Evolutionary conservation across 2,329 filamentous ascomycete genomes (phyloP), one percentile per base, ranked within the genome.

Genomic region (Diplodia corticola): DNA sequence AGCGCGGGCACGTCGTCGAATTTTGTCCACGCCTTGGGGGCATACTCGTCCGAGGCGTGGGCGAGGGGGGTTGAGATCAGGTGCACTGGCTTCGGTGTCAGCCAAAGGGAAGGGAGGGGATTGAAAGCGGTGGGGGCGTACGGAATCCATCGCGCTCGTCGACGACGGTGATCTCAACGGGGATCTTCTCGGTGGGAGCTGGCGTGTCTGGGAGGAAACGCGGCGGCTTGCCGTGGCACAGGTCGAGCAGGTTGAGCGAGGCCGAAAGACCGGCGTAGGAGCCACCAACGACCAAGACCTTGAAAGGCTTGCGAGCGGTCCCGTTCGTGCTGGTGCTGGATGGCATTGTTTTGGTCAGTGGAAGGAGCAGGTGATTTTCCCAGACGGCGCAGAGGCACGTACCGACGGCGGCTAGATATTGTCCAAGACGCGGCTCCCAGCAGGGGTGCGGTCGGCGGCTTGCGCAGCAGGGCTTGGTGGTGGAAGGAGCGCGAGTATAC

Each of bases 111-210:
- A 80, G 10, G 86, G 82, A 13, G 84, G 79, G 2, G 7, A n/a
- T n/a, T 53, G 24, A 1, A 28, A 26, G 4, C 12, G 1, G 2
- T 9, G 84, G 20, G 93, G 30, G 69, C 88, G 71, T 81, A 93
- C 90, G 92, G 75, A 87, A 93, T n/a, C 91, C 91, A 81, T 93
- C 91, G n/a, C 89, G 82, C 75, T 93, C 89, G 72, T 93, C 90
- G 22, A 91, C 87, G 20, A 93, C 83, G 28, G 89, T 92, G 59
- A 93, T 88, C 46, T 92, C 84, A 12, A 91, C 77, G 81, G 79
- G 22, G 66, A 74, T 63, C 87, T 84, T 20, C 84, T 80, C 9
- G 77, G 73, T 67, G 81, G 55, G 37, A 5, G 55, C 24, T 7
- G 55, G 22, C 2, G 55, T 30, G 15, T 60, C 55, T 3, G 40